Base-by-base conservation (phyloP, 805 yeast genomes). In the Nakazawaea pomicola region DNA sequence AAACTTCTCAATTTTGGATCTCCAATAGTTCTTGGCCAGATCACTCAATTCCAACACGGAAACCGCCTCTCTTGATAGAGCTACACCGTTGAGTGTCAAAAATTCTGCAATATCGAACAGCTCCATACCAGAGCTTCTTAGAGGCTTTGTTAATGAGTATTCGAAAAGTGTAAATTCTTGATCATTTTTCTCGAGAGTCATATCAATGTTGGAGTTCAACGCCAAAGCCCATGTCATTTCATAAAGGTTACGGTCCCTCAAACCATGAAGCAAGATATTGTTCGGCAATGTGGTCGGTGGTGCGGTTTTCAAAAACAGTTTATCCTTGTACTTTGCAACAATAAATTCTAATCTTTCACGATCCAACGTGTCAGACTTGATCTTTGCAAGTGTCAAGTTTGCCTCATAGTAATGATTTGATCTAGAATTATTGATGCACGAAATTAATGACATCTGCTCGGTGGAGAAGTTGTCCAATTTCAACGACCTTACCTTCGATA, bases 401-500 rank as follows among this genome's bases (percentile, higher is more conserved):
- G 66, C 69, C 56, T 87, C 95, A 64, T 85, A 78, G 33, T 81
- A 72, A 6, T 62, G 49, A 53, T 88, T 88, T 3, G 76, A 74
- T 16, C 50, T 46, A 4, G 55, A 58, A 57, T 90, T 90, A 44
- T 76, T 70, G 31, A 75, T 63, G 41, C 61, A 61, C 4, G 58
- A 54, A 20, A 90, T 64, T 14, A 88, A 64, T 10, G 73, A 68
- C 12, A 73, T 62, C 4, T 75, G 55, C 50, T 89, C 96, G 11
- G 67, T 66, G 3, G 78, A 74, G 51, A 80, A 72, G 16, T 74
- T 73, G 56, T 90, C 97, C 33, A 86, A 64, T n/a, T 76, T 80
- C 40, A 90, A 64, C 1, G 95, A 86, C 47, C 86, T 70, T 4
- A 90, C 76, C 55, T 83, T 87, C 6, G 93, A 76, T 4, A 88